Conservation (phyloP, 192 early-diverging fungal genomes). For the Linnemannia exigua region DNA sequence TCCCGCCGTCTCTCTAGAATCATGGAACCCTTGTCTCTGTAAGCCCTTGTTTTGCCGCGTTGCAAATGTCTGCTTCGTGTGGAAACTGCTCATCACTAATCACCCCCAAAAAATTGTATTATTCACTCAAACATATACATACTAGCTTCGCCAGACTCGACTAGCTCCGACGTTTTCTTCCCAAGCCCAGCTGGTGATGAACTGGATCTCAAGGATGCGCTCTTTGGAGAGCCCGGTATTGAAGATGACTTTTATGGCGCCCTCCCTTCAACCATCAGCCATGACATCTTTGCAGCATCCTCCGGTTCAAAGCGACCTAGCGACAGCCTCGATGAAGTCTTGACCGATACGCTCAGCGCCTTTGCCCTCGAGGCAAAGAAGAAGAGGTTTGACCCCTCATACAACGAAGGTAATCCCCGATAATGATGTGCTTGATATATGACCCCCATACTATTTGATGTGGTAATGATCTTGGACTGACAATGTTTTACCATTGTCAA, state of each 20-base stretch:
- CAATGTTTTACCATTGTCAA: not conserved
- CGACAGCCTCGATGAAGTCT: conserved; percentile 34
- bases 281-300: conserved; percentile 20
- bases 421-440: not conserved
- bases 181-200: conserved; percentile 27
- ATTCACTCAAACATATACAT: no score
- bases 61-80: not conserved
- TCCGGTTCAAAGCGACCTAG: conserved; percentile 31
- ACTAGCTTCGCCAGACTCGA: conserved; percentile 40
- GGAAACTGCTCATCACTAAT: not conserved
- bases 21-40: conserved; percentile 56
- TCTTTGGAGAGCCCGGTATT: conserved; percentile 7
- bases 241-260: conserved; percentile 36
- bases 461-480: not conserved
- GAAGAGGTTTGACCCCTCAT: conserved; percentile 39
- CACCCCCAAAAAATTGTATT: not conserved
- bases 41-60: conserved; percentile 20
- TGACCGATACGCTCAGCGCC: conserved; percentile 47
- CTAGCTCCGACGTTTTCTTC: conserved; percentile 43
- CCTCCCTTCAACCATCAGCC: not conserved
- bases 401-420: conserved; percentile 44
- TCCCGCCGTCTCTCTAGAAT: conserved; percentile 41
- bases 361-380: conserved; percentile 57
- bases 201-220: conserved; percentile 31
- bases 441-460: not conserved